phyloP scores from a whole-genome alignment of 192 early-diverging fungal genomes.

The Backusella morwellensis region DNA sequence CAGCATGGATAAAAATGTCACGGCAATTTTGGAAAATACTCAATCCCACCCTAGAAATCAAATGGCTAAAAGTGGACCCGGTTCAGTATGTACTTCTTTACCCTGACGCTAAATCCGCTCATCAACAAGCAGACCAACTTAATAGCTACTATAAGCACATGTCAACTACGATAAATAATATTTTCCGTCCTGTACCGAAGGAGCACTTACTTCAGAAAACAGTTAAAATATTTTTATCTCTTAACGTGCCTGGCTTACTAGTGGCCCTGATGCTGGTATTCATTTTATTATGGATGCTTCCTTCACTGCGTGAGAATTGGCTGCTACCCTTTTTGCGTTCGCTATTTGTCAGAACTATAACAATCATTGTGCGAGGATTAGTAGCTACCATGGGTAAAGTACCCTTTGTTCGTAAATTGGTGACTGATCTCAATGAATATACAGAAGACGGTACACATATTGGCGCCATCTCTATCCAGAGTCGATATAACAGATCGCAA shows the following conservation, averaged over 20 bases:
- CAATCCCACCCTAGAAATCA: constrained; percentile 15
- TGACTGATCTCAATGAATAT: constrained; percentile 18
- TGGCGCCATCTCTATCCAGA: constrained; percentile 30
- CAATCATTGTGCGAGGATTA: background rate
- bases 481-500: constrained; percentile 14
- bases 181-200: background rate
- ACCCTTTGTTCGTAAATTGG: background rate
- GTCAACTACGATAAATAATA: background rate
- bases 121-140: background rate
- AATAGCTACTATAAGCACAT: background rate
- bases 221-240: background rate
- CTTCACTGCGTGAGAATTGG: constrained; percentile 13
- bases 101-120: background rate
- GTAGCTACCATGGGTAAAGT: background rate
- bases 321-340: constrained; percentile 13
- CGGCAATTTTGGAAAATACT: background rate
- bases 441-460: constrained; percentile 24
- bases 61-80: constrained; percentile 26
- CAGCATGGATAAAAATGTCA: background rate
- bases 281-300: constrained; percentile 28
- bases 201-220: background rate
- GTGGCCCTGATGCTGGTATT: constrained; percentile 16
- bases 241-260: constrained; percentile 29
- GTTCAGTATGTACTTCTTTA: constrained; percentile 10
- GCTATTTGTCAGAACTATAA: background rate